phyloP scores from a whole-genome alignment of 176 grass and related monocot species.

The Alloteropsis semialata region DNA sequence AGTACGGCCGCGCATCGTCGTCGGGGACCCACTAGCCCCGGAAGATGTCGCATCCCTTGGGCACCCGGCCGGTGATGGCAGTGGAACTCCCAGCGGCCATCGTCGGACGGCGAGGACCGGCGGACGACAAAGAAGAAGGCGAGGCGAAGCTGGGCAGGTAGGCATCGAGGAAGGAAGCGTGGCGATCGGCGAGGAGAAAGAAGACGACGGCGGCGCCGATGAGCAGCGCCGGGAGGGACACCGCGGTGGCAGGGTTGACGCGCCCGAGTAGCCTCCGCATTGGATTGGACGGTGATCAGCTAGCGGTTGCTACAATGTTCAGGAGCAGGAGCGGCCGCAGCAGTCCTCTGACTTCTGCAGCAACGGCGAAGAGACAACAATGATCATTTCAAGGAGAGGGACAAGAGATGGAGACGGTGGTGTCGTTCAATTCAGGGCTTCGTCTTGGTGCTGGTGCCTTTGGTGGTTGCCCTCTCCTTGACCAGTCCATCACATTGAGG shows the following conservation, averaged over 20 bases:
- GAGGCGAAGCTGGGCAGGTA: neutral
- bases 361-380: too few species aligned
- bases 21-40: constrained; percentile 40
- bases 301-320: too few species aligned
- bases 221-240: neutral
- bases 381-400: too few species aligned
- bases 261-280: constrained; percentile 18
- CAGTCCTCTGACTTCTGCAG: too few species aligned
- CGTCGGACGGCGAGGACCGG: neutral
- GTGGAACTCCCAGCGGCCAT: neutral
- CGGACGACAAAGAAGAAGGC: neutral
- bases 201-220: neutral
- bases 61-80: neutral
- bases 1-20: constrained; percentile 26
- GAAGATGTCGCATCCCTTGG: constrained; percentile 38
- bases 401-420: too few species aligned
- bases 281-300: too few species aligned
- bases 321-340: too few species aligned
- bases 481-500: too few species aligned
- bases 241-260: neutral
- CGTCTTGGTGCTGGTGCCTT: too few species aligned
- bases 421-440: too few species aligned
- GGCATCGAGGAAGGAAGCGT: neutral
- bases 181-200: neutral
- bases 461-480: too few species aligned